Conservation (phyloP, 129 eudicot genomes). For the Silybum marianum region DNA sequence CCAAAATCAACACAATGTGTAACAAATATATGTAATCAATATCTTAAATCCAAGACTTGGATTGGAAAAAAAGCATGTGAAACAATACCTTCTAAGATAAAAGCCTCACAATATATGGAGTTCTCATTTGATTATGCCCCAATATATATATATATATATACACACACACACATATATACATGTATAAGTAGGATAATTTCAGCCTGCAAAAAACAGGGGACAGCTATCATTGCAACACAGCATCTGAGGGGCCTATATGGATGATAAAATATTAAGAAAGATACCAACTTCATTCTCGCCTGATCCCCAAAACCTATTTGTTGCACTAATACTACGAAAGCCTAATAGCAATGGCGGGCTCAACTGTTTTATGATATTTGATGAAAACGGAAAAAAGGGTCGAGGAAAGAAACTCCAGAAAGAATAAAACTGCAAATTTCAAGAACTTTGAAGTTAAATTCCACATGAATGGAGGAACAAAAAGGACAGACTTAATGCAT, state of each 20-base stretch:
- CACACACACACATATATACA: background rate
- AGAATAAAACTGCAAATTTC: background rate
- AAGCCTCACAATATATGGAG: background rate
- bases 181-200: background rate
- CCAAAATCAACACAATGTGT: background rate
- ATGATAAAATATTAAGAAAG: background rate
- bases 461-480: background rate
- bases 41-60: too few relatives aligned
- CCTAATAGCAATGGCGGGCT: background rate
- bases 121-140: background rate
- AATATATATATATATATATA: too few relatives aligned
- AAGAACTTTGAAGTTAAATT: background rate
- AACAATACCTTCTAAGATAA: background rate
- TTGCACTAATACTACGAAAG: background rate
- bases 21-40: too few relatives aligned
- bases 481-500: constrained; percentile 7
- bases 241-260: background rate
- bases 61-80: too few relatives aligned
- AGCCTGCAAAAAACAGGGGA: constrained; percentile 19
- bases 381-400: background rate
- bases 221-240: constrained; percentile 18
- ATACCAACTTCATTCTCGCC: background rate
- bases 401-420: background rate
- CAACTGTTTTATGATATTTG: background rate
- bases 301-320: background rate